phyloP scores from a whole-genome alignment of 83 land plant species.

The Isoetes engelmannii region DNA sequence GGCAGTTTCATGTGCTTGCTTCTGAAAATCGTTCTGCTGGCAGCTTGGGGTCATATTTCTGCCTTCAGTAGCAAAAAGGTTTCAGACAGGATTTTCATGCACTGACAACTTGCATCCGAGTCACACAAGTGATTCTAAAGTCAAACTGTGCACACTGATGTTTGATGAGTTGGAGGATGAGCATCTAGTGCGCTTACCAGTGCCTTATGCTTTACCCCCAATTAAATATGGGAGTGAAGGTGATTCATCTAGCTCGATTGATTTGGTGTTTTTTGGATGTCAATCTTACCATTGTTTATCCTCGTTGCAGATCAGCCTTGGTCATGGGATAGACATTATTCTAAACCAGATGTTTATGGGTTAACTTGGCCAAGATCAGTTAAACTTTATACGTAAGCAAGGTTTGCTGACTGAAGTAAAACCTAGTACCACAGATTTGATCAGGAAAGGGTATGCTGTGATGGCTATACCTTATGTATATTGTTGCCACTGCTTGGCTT shows the following conservation, averaged over 20 bases:
- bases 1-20: not conserved
- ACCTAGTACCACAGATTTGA: too few relatives aligned
- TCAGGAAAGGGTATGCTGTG: too few relatives aligned
- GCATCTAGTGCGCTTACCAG: conserved; percentile 45
- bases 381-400: conserved; percentile 38
- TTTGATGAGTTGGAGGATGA: conserved; percentile 10
- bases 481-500: too few relatives aligned
- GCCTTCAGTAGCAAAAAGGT: conserved; percentile 37
- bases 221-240: conserved; percentile 64
- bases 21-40: not conserved
- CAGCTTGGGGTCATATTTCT: conserved; percentile 90
- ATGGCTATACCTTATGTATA: too few relatives aligned
- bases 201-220: conserved; percentile 84
- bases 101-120: conserved; percentile 21
- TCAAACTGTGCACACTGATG: conserved; percentile 8
- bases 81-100: conserved; percentile 53
- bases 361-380: conserved; percentile 76
- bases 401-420: not conserved
- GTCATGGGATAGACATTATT: conserved; percentile 83
- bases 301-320: conserved; percentile 73
- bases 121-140: not conserved
- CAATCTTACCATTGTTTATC: not conserved
- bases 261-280: not conserved
- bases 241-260: conserved; percentile 8
- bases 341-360: conserved; percentile 78